Evolutionary conservation across 768 basidiomycete species (phyloP).

Genomic region (Punctularia strigosozonata): DNA sequence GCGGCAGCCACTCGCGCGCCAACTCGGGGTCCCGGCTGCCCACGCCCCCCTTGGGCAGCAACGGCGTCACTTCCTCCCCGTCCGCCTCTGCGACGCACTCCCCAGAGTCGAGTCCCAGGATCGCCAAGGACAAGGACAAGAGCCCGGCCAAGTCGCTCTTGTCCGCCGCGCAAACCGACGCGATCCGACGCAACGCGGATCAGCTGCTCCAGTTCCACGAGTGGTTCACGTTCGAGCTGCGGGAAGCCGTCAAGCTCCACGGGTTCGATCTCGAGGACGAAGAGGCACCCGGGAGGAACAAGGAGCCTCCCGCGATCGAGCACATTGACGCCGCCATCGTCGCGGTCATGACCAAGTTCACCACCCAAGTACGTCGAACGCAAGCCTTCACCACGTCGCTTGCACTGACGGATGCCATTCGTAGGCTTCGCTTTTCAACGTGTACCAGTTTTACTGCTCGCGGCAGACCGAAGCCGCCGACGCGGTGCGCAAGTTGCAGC

Average conservation of each 20-base stretch:
- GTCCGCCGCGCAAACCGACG: slow-evolving; percentile 42
- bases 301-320: background rate
- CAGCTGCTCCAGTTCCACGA: slow-evolving; percentile 62
- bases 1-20: slow-evolving; percentile 22
- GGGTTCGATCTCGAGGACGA: slow-evolving; percentile 25
- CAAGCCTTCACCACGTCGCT: background rate
- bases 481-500: slow-evolving; percentile 52
- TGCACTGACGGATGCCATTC: slow-evolving; percentile 8
- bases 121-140: slow-evolving; percentile 15
- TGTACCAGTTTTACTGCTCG: slow-evolving; percentile 82
- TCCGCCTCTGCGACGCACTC: background rate
- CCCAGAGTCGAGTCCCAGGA: background rate
- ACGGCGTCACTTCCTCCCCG: background rate
- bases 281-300: slow-evolving; percentile 2
- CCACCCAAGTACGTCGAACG: slow-evolving; percentile 12
- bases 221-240: slow-evolving; percentile 45
- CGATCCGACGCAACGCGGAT: slow-evolving; percentile 54
- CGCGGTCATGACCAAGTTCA: slow-evolving; percentile 13
- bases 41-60: slow-evolving; percentile 1
- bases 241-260: slow-evolving; percentile 33
- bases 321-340: slow-evolving; percentile 14
- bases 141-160: slow-evolving; percentile 37
- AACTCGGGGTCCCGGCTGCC: slow-evolving; percentile 1
- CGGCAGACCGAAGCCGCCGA: slow-evolving; percentile 77
- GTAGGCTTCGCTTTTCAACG: slow-evolving; percentile 62